Conservation (phyloP, 2,329 filamentous ascomycete genomes). For the Rhynchosporium agropyri region DNA sequence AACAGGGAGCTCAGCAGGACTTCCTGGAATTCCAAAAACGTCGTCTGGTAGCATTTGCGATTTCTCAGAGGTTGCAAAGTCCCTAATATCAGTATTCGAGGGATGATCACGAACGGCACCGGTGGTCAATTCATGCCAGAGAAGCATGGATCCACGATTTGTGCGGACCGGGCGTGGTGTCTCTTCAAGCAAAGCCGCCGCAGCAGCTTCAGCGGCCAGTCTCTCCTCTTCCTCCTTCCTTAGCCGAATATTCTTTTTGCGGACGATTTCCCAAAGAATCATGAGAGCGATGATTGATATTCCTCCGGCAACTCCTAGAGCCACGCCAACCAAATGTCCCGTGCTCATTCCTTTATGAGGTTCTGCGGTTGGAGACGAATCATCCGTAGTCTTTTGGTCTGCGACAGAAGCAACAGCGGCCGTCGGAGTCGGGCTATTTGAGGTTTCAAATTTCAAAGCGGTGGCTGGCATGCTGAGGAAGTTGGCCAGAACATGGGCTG, state of each 20-base stretch:
- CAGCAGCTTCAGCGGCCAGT: neutral
- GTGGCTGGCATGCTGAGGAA: neutral
- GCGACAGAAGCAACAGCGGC: neutral
- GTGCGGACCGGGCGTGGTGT: neutral
- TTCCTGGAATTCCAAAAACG: neutral
- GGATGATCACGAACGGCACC: neutral
- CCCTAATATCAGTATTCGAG: neutral
- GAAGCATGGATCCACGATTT: neutral
- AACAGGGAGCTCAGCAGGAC: slow-evolving; percentile 1
- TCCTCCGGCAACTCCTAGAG: neutral
- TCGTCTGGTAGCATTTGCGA: neutral
- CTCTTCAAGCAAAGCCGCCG: too few species aligned
- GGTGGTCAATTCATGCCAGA: neutral
- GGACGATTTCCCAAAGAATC: neutral
- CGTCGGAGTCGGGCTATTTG: neutral
- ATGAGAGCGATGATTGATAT: neutral
- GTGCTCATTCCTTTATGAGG: neutral
- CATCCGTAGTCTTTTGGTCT: neutral
- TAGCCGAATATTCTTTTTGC: neutral
- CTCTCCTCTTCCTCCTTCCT: neutral
- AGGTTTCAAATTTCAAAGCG: neutral
- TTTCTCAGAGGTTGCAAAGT: neutral
- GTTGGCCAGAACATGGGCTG: neutral
- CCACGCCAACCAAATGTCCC: neutral
- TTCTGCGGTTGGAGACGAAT: neutral